Evolutionary conservation across 495 filamentous ascomycete genomes (phyloP).

Genomic region (Oidiodendron maius): DNA sequence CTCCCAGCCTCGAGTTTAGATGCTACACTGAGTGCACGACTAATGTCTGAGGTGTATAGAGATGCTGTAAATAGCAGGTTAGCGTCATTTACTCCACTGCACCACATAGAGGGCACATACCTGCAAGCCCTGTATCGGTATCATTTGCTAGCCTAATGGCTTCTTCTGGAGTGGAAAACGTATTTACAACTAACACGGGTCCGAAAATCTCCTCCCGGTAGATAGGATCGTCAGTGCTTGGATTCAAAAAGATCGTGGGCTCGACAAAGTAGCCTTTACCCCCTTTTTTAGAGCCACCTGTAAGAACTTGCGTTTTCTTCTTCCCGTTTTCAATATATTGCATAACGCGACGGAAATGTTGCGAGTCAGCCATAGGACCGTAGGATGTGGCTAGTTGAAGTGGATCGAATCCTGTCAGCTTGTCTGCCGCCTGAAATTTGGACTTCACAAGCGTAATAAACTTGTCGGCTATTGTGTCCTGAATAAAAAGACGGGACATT

Average conservation of each 20-base stretch:
- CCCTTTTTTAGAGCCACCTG: conserved; percentile 10
- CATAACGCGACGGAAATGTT: conserved; percentile 46
- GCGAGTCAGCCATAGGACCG: conserved; percentile 38
- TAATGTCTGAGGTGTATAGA: conserved; percentile 76
- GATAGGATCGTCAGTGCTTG: conserved; percentile 22
- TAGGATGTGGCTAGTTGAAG: conserved; percentile 37
- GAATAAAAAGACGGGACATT: conserved; percentile 1
- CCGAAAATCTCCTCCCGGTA: conserved; percentile 52
- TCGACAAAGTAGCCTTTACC: conserved; percentile 40
- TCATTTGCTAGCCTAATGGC: conserved; percentile 71
- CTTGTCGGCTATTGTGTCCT: background rate
- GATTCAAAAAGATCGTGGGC: conserved; percentile 36
- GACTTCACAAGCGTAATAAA: conserved; percentile 2
- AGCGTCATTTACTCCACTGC: background rate
- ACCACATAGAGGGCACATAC: background rate
- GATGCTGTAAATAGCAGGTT: conserved; percentile 38
- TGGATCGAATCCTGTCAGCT: conserved; percentile 16
- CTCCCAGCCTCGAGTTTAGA: conserved; percentile 70
- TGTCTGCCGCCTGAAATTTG: conserved; percentile 41
- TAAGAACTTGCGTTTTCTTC: conserved; percentile 35
- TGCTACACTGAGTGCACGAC: conserved; percentile 67
- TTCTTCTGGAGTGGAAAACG: conserved; percentile 56
- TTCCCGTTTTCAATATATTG: conserved; percentile 48
- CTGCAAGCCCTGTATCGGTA: conserved; percentile 68
- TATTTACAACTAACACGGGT: conserved; percentile 42